Base-by-base conservation (phyloP, 495 filamentous ascomycete species). In the Lasiosphaeria miniovina region DNA sequence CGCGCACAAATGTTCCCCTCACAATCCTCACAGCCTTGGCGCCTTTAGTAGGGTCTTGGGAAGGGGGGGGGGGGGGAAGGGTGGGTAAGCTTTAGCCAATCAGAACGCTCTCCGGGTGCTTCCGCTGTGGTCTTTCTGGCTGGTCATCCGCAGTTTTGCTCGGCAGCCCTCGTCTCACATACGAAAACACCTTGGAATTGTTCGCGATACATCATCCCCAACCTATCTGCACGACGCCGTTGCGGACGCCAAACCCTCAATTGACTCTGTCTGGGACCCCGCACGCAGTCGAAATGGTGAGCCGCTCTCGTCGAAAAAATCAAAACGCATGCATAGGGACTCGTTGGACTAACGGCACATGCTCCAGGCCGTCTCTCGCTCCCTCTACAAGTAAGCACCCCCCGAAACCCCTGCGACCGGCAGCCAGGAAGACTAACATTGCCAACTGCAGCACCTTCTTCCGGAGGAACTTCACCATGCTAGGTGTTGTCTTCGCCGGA, bases 391-490 rank as follows among this genome's bases (percentile, higher is more conserved):
- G 91, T 84, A 89, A 78, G 89, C 87, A 62, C 72, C 70, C 63
- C 56, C 55, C 36, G 43, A 46, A 11, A 34, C 15, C n/a, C 8
- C 51, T 41, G 56, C 49, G 36, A 49, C 64, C 59, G 57, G 54
- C 15, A 17, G 62, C 48, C 66, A 48, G 66, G 59, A 15, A 36
- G 67, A 54, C 68, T 73, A 65, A 75, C 70, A 51, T 45, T 24
- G 2, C 54, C 60, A 31, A 41, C 48, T 75, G 4, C 77, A 98
- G 95, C 80, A 71, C 82, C 69, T 68, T 99, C 66, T 86, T 98
- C 80, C 87, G 88, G 72, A 84, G 80, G 69, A 98, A 99, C 80
- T 84, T 82, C 61, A 79, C 87, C 73, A 96, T 93, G 82, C 81
- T 99, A 59, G 90, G 86, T 53, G 80, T 82, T 40, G 89, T 98